Conservation (phyloP, 805 yeast genomes). For the Lipomyces yamanashiensis region DNA sequence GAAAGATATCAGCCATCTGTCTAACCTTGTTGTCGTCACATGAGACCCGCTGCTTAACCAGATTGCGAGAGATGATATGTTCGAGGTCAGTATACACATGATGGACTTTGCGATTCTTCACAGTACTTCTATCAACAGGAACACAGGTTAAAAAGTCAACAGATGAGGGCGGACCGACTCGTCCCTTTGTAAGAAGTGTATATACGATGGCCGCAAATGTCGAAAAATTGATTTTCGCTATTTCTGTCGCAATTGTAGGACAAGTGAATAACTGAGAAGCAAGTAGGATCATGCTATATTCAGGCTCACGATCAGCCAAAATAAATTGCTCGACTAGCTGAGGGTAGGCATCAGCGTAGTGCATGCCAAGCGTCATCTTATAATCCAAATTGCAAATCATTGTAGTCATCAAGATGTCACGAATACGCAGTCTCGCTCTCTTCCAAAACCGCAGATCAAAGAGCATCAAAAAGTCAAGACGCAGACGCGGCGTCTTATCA, state of each 20-base stretch:
- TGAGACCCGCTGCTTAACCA: slow-evolving; percentile 55
- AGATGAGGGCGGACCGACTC: slow-evolving; percentile 52
- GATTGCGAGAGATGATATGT: slow-evolving; percentile 72
- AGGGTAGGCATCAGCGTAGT: slow-evolving; percentile 84
- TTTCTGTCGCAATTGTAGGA: slow-evolving; percentile 73
- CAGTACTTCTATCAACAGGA: slow-evolving; percentile 48
- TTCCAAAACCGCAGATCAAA: slow-evolving; percentile 79
- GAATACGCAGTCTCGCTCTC: slow-evolving; percentile 58
- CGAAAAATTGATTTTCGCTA: slow-evolving; percentile 63
- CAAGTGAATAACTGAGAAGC: slow-evolving; percentile 89
- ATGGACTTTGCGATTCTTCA: slow-evolving; percentile 75
- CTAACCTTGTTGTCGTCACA: slow-evolving; percentile 54
- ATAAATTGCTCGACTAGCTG: slow-evolving; percentile 71
- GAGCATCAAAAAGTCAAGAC: slow-evolving; percentile 47
- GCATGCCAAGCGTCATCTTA: slow-evolving; percentile 67
- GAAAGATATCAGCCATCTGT: slow-evolving; percentile 66
- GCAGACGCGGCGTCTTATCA: background rate
- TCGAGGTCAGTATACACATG: slow-evolving; percentile 81
- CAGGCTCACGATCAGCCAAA: slow-evolving; percentile 84
- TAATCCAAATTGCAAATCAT: slow-evolving; percentile 63
- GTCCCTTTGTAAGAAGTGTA: slow-evolving; percentile 63
- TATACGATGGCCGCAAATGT: slow-evolving; percentile 66
- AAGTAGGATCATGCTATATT: slow-evolving; percentile 70
- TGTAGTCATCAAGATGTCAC: slow-evolving; percentile 67
- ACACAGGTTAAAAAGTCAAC: slow-evolving; percentile 45